Conservation (phyloP, 2,329 filamentous ascomycete species). For the Zymoseptoria ardabiliae region DNA sequence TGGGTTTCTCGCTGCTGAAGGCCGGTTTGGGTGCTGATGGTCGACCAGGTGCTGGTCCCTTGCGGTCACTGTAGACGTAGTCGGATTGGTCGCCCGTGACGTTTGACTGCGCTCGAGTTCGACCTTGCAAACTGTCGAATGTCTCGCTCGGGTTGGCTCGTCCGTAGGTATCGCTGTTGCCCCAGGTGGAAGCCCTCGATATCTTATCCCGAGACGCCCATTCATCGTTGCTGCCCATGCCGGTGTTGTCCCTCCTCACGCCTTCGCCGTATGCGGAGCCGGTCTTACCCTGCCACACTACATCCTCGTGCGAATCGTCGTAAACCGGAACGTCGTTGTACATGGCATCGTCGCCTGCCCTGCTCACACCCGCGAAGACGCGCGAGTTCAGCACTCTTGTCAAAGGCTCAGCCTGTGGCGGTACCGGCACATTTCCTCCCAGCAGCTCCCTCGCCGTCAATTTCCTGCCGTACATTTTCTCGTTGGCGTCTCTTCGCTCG, state of each 20-base stretch:
- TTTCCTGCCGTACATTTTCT: conserved; percentile 83
- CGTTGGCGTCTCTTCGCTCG: conserved; percentile 91
- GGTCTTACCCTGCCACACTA: conserved; percentile 71
- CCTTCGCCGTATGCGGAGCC: conserved; percentile 67
- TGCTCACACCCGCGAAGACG: conserved; percentile 64
- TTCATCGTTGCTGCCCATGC: conserved; percentile 36
- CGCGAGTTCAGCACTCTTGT: conserved; percentile 79
- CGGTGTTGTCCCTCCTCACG: conserved; percentile 44
- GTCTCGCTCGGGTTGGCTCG: conserved; percentile 45
- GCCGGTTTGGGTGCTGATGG: conserved; percentile 86
- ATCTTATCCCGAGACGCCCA: conserved; percentile 49
- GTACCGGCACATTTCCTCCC: conserved; percentile 67
- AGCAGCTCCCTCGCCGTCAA: conserved; percentile 78
- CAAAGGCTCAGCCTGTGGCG: conserved; percentile 74
- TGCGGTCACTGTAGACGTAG: conserved; percentile 49
- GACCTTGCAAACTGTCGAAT: conserved; percentile 37
- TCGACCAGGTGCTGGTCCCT: conserved; percentile 56
- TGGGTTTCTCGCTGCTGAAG: conserved; percentile 49
- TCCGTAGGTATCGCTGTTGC: conserved; percentile 54
- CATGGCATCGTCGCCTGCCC: conserved; percentile 55
- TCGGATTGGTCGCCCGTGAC: conserved; percentile 41
- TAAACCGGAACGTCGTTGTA: conserved; percentile 94
- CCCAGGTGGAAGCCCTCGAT: conserved; percentile 62
- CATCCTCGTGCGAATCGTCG: conserved; percentile 72
- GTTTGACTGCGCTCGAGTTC: conserved; percentile 24